phyloP scores from a whole-genome alignment of 2,329 filamentous ascomycete species.

The Aspergillus candidus region DNA sequence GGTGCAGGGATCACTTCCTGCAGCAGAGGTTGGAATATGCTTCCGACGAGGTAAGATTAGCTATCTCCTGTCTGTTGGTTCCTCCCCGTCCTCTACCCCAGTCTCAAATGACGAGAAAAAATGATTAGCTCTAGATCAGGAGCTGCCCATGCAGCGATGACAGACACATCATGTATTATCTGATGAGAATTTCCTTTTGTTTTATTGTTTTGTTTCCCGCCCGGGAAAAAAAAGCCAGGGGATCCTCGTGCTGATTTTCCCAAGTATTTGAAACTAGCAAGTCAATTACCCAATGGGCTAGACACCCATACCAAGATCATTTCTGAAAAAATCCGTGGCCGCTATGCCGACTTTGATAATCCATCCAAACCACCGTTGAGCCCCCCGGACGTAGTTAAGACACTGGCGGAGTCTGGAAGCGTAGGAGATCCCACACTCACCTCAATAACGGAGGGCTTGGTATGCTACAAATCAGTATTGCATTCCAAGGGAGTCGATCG shows the following conservation, averaged over 20 bases:
- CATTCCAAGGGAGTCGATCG: conserved; percentile 24
- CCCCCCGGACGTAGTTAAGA: conserved; percentile 53
- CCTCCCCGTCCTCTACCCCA: conserved; percentile 3
- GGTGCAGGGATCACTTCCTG: conserved; percentile 34
- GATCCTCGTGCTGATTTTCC: background rate
- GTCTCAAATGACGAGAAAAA: conserved; percentile 46
- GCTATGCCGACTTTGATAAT: conserved; percentile 25
- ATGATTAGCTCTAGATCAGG: conserved; percentile 79
- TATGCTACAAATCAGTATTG: conserved; percentile 35
- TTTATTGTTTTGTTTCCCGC: conserved; percentile 13
- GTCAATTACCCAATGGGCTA: conserved; percentile 24
- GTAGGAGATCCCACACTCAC: conserved; percentile 50
- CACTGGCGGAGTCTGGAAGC: conserved; percentile 57
- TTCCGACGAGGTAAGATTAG: conserved; percentile 38
- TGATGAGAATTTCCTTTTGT: conserved; percentile 37
- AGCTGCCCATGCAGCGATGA: conserved; percentile 59
- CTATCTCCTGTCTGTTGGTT: too few relatives aligned
- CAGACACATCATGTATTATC: conserved; percentile 55
- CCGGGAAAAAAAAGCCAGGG: too few relatives aligned
- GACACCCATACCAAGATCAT: conserved; percentile 26
- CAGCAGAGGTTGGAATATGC: conserved; percentile 34
- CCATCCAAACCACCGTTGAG: conserved; percentile 56
- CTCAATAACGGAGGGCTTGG: conserved; percentile 34
- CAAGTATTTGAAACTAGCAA: conserved; percentile 33
- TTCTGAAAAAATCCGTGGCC: conserved; percentile 26